Conservation (phyloP, 306 rosid genomes). For the Prunus mongolica region DNA sequence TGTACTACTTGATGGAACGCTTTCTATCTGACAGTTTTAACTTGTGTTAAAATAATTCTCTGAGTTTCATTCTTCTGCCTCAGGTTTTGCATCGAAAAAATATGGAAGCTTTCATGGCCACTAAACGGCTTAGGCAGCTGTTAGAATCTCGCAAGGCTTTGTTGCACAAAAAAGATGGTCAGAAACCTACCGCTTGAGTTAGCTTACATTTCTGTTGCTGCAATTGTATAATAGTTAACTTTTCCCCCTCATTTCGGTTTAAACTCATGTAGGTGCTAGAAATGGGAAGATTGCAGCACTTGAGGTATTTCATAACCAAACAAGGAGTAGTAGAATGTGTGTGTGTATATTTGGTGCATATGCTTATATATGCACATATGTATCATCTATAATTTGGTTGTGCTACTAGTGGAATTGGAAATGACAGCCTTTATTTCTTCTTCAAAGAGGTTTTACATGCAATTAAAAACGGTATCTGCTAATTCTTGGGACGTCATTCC, state of each 20-base stretch:
- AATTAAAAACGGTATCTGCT: neutral
- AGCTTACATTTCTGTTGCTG: neutral
- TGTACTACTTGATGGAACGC: neutral
- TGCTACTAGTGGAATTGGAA: neutral
- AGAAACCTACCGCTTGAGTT: conserved; percentile 16
- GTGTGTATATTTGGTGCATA: neutral
- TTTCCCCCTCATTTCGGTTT: conserved; percentile 5
- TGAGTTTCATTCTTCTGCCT: conserved; percentile 17
- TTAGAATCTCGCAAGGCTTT: conserved; percentile 62
- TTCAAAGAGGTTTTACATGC: neutral
- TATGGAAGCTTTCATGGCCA: conserved; percentile 70
- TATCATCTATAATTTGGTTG: neutral
- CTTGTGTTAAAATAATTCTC: conserved; percentile 1
- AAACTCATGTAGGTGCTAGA: conserved; percentile 52
- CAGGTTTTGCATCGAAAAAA: conserved; percentile 94
- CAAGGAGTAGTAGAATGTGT: neutral
- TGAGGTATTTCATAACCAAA: conserved; percentile 51
- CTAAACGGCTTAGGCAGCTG: conserved; percentile 57
- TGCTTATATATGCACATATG: neutral
- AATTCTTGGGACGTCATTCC: neutral
- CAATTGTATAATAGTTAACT: neutral
- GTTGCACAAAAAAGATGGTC: conserved; percentile 51
- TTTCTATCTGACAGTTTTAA: neutral
- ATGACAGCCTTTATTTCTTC: neutral
- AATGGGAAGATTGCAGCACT: conserved; percentile 33